phyloP scores from a whole-genome alignment of 495 filamentous ascomycete genomes.

The Aspergillus carlsbadensis region DNA sequence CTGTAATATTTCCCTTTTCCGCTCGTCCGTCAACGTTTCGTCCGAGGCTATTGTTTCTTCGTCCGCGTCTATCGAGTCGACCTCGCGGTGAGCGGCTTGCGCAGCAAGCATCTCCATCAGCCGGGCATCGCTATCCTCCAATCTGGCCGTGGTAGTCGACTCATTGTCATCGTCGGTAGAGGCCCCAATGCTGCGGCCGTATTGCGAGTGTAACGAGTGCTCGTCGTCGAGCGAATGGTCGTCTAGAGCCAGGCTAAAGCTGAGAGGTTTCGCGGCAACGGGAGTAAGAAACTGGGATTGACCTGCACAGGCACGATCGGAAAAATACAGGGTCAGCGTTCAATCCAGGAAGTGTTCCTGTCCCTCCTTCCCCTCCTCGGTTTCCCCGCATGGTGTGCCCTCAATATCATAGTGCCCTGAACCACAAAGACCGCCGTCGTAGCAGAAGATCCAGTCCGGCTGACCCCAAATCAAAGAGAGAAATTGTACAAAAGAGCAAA shows the following conservation, averaged over 20 bases:
- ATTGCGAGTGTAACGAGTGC: slow-evolving; percentile 37
- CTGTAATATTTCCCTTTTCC: slow-evolving; percentile 81
- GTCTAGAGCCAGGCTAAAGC: slow-evolving; percentile 81
- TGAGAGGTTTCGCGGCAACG: slow-evolving; percentile 75
- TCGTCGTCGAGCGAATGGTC: slow-evolving; percentile 55
- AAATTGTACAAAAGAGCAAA: not conserved
- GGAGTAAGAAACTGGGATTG: slow-evolving; percentile 94
- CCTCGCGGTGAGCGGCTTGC: slow-evolving; percentile 78
- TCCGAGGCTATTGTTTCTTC: slow-evolving; percentile 76
- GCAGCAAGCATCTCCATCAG: slow-evolving; percentile 95
- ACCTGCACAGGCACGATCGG: slow-evolving; percentile 49
- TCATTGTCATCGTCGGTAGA: slow-evolving; percentile 61
- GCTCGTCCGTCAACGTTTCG: slow-evolving; percentile 67
- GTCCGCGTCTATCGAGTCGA: slow-evolving; percentile 67
- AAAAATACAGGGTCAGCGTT: not conserved
- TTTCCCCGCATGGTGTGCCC: not conserved
- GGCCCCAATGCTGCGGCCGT: slow-evolving; percentile 34
- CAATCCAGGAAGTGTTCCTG: not conserved
- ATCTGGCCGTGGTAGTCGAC: slow-evolving; percentile 53
- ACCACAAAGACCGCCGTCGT: too few species aligned
- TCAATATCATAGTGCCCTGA: not conserved
- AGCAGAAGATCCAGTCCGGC: not conserved
- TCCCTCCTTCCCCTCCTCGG: not conserved
- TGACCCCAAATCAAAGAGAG: not conserved
- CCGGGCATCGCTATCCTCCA: slow-evolving; percentile 81